Evolutionary conservation across 2,329 filamentous ascomycete genomes (phyloP).

Genomic region (Purpureocillium lavendulum): DNA sequence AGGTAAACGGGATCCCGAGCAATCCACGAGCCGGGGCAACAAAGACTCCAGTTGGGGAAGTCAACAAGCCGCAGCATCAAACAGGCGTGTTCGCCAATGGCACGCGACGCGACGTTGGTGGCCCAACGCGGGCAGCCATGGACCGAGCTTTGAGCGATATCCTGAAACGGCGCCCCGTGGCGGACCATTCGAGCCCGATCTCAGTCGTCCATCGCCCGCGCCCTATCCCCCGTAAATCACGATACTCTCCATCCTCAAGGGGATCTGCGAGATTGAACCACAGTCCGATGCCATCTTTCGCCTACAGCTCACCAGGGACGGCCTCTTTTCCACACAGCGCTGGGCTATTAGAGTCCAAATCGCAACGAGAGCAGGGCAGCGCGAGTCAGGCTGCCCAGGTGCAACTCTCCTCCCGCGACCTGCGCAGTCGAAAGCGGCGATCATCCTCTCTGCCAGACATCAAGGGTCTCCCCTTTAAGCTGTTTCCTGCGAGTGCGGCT

Average conservation of each 20-base stretch:
- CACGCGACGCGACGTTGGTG: slow-evolving; percentile 46
- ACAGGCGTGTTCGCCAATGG: slow-evolving; percentile 49
- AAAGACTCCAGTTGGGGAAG: slow-evolving; percentile 18
- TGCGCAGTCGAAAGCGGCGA: no score
- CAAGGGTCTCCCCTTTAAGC: no score
- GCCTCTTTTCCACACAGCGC: no score
- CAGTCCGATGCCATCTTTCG: no score
- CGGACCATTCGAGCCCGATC: background rate
- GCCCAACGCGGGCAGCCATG: slow-evolving; percentile 39
- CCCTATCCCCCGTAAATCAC: slow-evolving; percentile 42
- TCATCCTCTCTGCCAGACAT: no score
- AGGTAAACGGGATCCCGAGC: slow-evolving; percentile 37
- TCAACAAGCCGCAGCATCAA: slow-evolving; percentile 23
- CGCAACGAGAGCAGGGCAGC: no score
- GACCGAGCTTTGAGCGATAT: slow-evolving; percentile 28
- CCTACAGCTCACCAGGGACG: no score
- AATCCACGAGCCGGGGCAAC: slow-evolving; percentile 34
- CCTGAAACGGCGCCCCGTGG: background rate
- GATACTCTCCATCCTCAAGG: background rate
- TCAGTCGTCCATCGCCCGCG: slow-evolving; percentile 47
- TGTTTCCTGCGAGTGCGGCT: no score
- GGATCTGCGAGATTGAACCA: background rate
- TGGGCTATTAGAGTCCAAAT: no score
- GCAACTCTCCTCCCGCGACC: no score
- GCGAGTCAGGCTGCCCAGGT: no score